A percentile compares a stretch with the other conserved stretches of the same genome.
Conservation (phyloP, 2,329 filamentous ascomycete species). For the Teratosphaeria pseudoeucalypti region DNA sequence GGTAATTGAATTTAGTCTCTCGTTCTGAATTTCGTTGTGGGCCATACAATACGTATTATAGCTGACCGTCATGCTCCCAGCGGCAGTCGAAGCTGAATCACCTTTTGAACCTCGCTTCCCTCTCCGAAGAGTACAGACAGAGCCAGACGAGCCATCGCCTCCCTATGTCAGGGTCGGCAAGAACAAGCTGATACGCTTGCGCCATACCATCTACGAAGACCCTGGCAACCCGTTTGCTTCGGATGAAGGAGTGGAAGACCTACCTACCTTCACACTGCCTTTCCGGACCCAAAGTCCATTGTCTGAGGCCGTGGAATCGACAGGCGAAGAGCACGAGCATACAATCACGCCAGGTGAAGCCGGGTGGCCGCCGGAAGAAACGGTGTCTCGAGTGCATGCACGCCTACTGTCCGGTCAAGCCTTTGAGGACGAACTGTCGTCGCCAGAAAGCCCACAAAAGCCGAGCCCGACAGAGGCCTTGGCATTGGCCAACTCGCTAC, state of each 20-base stretch:
- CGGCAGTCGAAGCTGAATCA: neutral
- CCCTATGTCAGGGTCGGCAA: neutral
- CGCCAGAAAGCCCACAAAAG: neutral
- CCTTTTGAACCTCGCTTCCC: neutral
- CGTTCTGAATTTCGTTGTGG: neutral
- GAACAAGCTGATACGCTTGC: constrained; percentile 8
- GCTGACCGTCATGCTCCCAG: neutral
- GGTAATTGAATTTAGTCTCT: neutral
- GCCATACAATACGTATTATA: neutral
- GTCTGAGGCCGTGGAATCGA: neutral
- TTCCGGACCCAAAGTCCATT: neutral
- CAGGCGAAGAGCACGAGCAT: neutral
- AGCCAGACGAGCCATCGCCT: neutral
- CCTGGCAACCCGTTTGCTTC: constrained; percentile 17
- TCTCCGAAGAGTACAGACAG: neutral
- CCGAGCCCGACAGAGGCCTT: neutral
- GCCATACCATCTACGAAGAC: constrained; percentile 17
- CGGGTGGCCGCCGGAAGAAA: neutral
- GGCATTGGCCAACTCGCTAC: neutral
- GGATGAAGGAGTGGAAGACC: neutral
- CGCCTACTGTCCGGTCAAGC: neutral
- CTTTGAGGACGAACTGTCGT: constrained; percentile 1
- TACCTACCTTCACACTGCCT: neutral
- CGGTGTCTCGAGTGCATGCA: neutral
- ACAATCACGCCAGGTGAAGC: neutral